A percentile compares a stretch with the other conserved stretches of the same genome.
These are phyloP conservation scores for Thamnidium elegans DNA, from an alignment of 192 early-diverging fungal species.

Conservation along the genomic window DNA sequence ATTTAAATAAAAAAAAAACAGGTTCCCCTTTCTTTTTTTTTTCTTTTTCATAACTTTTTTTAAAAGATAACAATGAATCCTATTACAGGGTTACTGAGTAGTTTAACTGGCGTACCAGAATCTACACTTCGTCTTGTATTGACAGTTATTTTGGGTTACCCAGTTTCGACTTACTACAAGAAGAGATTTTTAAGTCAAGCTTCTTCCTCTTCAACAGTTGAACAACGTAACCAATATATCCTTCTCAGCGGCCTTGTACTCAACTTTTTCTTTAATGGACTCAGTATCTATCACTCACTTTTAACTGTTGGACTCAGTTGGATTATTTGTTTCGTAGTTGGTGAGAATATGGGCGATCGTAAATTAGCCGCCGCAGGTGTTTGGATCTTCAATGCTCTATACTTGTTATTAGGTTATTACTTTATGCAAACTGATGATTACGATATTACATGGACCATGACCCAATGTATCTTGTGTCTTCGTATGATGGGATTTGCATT, in stretches of 20 bases:
- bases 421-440: slow-evolving; percentile 48
- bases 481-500: slow-evolving; percentile 61
- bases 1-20: background rate
- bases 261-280: slow-evolving; percentile 49
- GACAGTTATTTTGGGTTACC: slow-evolving; percentile 47
- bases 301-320: slow-evolving; percentile 45
- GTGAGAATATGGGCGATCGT: slow-evolving; percentile 35
- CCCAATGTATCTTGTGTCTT: slow-evolving; percentile 61
- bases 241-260: slow-evolving; percentile 43
- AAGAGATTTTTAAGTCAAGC: slow-evolving; percentile 27
- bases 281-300: slow-evolving; percentile 48
- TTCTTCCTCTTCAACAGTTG: slow-evolving; percentile 34
- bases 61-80: background rate
- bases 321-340: slow-evolving; percentile 34
- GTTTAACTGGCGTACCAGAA: slow-evolving; percentile 49
- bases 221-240: slow-evolving; percentile 46
- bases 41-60: background rate
- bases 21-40: background rate
- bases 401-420: slow-evolving; percentile 50
- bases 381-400: slow-evolving; percentile 50
- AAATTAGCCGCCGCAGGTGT: slow-evolving; percentile 30
- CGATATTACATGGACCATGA: slow-evolving; percentile 60
- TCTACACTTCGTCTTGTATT: slow-evolving; percentile 46
- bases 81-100: slow-evolving; percentile 6
- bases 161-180: slow-evolving; percentile 45